Evolutionary conservation across 2,329 filamentous ascomycete species (phyloP).

Genomic region (Venturia oleaginea): DNA sequence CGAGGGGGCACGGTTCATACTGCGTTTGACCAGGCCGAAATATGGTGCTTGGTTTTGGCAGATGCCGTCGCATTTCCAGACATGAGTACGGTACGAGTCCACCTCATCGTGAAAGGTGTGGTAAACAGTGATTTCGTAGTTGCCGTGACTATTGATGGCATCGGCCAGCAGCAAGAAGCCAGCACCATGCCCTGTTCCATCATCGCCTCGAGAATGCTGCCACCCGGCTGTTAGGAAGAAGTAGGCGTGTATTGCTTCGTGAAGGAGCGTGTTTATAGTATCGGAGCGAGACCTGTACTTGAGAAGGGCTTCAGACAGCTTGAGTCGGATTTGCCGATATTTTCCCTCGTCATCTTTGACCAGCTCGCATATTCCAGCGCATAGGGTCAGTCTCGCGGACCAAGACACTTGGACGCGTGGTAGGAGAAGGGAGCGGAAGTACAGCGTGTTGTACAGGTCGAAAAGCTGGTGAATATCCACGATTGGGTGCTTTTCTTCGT

Average conservation of each 20-base stretch:
- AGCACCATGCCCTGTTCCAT: conserved; percentile 33
- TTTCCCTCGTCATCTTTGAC: conserved; percentile 29
- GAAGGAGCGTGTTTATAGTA: conserved; percentile 35
- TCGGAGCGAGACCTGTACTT: conserved; percentile 36
- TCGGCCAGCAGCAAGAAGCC: conserved; percentile 36
- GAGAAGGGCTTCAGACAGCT: conserved; percentile 35
- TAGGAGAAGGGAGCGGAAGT: conserved; percentile 33
- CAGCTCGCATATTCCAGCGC: conserved; percentile 38
- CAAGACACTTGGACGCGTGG: conserved; percentile 34
- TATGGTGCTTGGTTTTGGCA: conserved; percentile 31
- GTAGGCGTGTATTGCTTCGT: conserved; percentile 38
- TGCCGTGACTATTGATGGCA: conserved; percentile 36
- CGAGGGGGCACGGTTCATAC: conserved; percentile 36
- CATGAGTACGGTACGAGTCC: conserved; percentile 35
- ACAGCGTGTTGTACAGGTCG: conserved; percentile 31
- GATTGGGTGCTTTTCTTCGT: conserved; percentile 28
- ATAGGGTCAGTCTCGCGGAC: conserved; percentile 36
- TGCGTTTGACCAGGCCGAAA: conserved; percentile 37
- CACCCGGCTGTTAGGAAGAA: conserved; percentile 38
- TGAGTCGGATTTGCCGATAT: conserved; percentile 32
- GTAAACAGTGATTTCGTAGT: conserved; percentile 33
- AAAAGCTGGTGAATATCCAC: conserved; percentile 34
- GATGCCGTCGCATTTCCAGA: conserved; percentile 36
- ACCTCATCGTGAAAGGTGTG: conserved; percentile 40
- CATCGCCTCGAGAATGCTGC: conserved; percentile 32